Base-by-base conservation (phyloP, 768 basidiomycete species). In the Suillus cothurnatus region DNA sequence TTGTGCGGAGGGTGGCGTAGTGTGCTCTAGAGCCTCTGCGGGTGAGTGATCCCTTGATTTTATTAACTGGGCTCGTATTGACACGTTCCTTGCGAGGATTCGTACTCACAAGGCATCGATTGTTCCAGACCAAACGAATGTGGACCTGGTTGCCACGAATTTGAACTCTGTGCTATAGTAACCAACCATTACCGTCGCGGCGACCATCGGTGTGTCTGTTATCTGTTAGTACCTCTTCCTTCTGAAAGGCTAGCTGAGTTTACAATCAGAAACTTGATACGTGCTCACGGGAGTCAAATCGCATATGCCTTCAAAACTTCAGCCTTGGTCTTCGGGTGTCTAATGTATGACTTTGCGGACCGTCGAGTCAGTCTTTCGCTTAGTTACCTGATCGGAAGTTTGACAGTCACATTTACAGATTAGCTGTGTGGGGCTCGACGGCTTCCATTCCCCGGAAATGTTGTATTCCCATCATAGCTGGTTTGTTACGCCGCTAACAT, bases 311-410 rank as follows among this genome's bases (percentile, higher is more conserved):
- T 93, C 76, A 86, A 38, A 34, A 9, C 34, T 34, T 6, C 6
- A 95, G n/a, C 69, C 82, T 86, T 64, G 81, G 89, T 61, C 80
- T 92, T 56, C 93, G 90, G 88, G 91, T 92, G 15, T 83, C 85
- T 55, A 93, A 94, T 76, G 89, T 86, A 2, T 94, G 93, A 71
- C 70, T 94, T 57, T 92, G 87, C 70, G 92, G 89, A 89, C 14
- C 6, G 12, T 49, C 89, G 71, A 26, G 77, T 31, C 64, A 6
- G 14, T 43, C 8, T 38, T 41, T 41, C 39, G n/a, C 39, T 63
- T 21, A 38, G 11, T 34, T 26, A 15, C n/a, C 45, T 38, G 47
- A 19, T 47, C 5, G 31, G 0, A 26, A 21, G n/a, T 65, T 69
- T 31, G 70, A 17, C 17, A 31, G 4, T 21, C 28, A 5, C 17